phyloP scores from a whole-genome alignment of 2,329 filamentous ascomycete species.

The Fusarium drepaniforme region DNA sequence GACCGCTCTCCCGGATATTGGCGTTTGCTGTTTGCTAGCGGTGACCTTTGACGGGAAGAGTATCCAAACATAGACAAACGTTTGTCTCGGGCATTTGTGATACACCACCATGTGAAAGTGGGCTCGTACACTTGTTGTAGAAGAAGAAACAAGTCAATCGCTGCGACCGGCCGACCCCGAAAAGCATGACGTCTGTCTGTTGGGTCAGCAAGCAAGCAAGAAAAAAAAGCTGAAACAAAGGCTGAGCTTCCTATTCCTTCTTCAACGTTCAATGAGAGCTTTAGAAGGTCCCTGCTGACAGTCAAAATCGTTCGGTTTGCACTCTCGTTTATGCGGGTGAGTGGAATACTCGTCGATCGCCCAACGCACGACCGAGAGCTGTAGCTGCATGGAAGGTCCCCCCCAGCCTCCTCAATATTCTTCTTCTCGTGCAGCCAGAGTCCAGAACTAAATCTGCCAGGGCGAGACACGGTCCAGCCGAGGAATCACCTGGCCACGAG shows the following conservation, averaged over 20 bases:
- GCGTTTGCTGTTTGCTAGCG: slow-evolving; percentile 3
- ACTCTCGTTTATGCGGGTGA: slow-evolving; percentile 36
- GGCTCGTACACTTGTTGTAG: slow-evolving; percentile 2
- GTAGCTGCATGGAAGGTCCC: slow-evolving; percentile 4
- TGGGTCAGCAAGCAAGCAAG: not conserved
- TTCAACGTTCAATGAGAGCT: not conserved
- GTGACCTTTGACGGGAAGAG: slow-evolving; percentile 1
- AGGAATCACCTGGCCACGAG: slow-evolving; percentile 27
- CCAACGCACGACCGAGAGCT: slow-evolving; percentile 2
- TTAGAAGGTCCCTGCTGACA: not conserved
- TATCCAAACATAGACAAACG: not conserved
- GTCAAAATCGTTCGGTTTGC: slow-evolving; percentile 17
- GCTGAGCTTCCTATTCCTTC: not conserved
- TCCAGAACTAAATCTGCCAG: slow-evolving; percentile 18
- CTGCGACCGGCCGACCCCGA: slow-evolving; percentile 10
- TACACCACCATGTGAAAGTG: not conserved
- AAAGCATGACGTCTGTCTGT: slow-evolving; percentile 7
- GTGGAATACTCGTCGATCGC: slow-evolving; percentile 31
- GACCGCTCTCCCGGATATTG: slow-evolving; percentile 33
- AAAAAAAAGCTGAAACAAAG: not conserved
- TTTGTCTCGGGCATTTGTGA: slow-evolving; percentile 11
- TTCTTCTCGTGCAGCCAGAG: slow-evolving; percentile 9
- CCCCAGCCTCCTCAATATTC: slow-evolving; percentile 14
- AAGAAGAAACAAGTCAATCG: slow-evolving; percentile 16
- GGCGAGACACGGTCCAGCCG: slow-evolving; percentile 20